These are phyloP conservation scores for Diaporthe sp. DNA, from an alignment of 2,329 filamentous ascomycete species.

Conservation along the genomic window DNA sequence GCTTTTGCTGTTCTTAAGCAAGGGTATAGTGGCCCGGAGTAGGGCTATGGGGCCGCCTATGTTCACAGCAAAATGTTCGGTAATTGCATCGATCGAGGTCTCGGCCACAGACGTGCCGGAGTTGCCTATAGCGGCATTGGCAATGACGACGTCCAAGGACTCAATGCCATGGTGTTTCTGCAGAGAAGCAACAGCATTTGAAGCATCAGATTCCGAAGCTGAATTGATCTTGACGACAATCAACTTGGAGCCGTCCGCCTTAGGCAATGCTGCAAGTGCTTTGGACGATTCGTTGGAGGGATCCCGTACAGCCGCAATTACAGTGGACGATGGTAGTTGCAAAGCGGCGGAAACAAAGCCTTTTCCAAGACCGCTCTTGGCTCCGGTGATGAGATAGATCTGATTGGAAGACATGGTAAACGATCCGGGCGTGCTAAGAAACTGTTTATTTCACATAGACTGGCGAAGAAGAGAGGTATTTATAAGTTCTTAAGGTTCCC, in stretches of 20 bases:
- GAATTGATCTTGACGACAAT: neutral
- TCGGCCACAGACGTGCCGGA: neutral
- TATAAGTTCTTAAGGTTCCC: too few species aligned
- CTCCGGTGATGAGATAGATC: too few species aligned
- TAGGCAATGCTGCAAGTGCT: too few species aligned
- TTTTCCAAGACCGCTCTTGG: too few species aligned
- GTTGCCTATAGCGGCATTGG: neutral
- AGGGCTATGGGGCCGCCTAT: neutral
- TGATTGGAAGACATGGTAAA: too few species aligned
- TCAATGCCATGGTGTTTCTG: constrained; percentile 28
- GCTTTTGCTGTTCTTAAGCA: neutral
- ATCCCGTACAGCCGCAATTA: too few species aligned
- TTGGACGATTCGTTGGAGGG: too few species aligned
- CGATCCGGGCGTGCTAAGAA: too few species aligned
- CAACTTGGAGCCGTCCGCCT: neutral
- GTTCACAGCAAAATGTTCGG: neutral
- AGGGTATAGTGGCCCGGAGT: neutral
- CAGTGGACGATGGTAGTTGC: too few species aligned
- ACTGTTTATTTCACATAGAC: too few species aligned
- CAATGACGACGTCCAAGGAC: neutral
- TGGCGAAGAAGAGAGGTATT: too few species aligned
- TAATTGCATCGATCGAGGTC: neutral
- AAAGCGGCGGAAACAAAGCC: too few species aligned
- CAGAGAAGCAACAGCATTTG: neutral
- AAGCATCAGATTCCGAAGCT: neutral